Evolutionary conservation across 2,329 filamentous ascomycete genomes (phyloP).

Genomic region (Botrytis porri): DNA sequence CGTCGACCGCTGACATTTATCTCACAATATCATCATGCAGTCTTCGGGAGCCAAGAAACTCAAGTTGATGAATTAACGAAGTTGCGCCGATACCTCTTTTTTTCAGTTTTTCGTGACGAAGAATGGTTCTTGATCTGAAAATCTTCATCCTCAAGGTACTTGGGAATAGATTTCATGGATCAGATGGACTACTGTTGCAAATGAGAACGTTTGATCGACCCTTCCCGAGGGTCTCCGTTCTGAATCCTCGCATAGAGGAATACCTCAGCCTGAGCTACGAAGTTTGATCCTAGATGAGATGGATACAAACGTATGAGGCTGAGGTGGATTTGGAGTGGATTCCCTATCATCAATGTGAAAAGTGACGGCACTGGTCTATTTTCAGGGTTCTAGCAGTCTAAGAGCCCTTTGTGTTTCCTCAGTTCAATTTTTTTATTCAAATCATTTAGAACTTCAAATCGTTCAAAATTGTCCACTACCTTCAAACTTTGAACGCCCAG

Average conservation of each 20-base stretch:
- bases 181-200: not conserved
- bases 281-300: not conserved
- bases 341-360: not conserved
- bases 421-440: not conserved
- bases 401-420: not conserved
- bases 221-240: not conserved
- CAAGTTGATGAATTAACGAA: slow-evolving; percentile 8
- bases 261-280: not conserved
- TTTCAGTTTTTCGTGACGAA: not conserved
- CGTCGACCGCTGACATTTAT: not conserved
- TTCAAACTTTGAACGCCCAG: not conserved
- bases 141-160: not conserved
- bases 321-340: not conserved
- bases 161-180: not conserved
- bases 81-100: slow-evolving; percentile 1
- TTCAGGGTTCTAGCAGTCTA: not conserved
- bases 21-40: slow-evolving; percentile 1
- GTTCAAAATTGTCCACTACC: not conserved
- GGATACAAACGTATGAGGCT: not conserved
- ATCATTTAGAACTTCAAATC: not conserved
- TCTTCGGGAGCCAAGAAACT: slow-evolving; percentile 15
- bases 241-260: not conserved
- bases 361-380: not conserved
- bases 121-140: not conserved
- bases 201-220: not conserved